Evolutionary conservation across 495 filamentous ascomycete species (phyloP), one percentile per base, ranked within the genome.

Genomic region (Talaromyces wortmannii): DNA sequence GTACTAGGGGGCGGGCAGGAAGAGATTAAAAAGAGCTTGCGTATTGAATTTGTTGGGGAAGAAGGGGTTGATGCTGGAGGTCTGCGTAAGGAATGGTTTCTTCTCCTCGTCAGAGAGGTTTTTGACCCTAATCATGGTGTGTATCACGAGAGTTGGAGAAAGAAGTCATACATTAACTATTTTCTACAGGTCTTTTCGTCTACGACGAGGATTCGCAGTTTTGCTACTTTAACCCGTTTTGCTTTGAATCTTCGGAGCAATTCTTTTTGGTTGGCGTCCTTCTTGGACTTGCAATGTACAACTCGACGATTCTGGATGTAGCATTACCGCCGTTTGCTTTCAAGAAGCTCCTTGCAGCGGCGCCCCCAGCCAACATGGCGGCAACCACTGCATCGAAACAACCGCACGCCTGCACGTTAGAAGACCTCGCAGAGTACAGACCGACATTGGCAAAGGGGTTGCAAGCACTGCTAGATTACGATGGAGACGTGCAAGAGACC

Each of bases 171-270:
- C 5, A 13, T 5, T 48, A 16, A 18, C 40, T 52, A 31, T 43
- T 32, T 51, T 51, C 33, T 45, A 45, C 54, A 92, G 90, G 91
- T 0, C 82, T 96, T 63, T 96, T 96, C 66, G 72, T 88, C 15
- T 97, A 96, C 70, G 92, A 96, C 59, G 90, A 96, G n/a, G 92
- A 97, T 59, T 95, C 92, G 5, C 79, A 83, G 36, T 91, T 89
- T 62, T 96, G 92, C 67, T 97, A 97, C 68, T 97, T 97, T 76
- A 97, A 96, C 64, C 89, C 92, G 2, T 81, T 86, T 62, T 89
- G 88, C 44, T 89, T 96, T 61, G 92, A 97, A 66, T 91, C 90
- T 0, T 92, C 92, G 7, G 90, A 96, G 63, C 92, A 96, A 59
- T 97, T 89, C 66, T 95, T 92, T 63, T 75, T 97, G 45, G 89